A percentile compares a stretch with the other conserved stretches of the same genome.
Conservation (phyloP, 306 rosid genomes). For the Styphnolobium japonicum region DNA sequence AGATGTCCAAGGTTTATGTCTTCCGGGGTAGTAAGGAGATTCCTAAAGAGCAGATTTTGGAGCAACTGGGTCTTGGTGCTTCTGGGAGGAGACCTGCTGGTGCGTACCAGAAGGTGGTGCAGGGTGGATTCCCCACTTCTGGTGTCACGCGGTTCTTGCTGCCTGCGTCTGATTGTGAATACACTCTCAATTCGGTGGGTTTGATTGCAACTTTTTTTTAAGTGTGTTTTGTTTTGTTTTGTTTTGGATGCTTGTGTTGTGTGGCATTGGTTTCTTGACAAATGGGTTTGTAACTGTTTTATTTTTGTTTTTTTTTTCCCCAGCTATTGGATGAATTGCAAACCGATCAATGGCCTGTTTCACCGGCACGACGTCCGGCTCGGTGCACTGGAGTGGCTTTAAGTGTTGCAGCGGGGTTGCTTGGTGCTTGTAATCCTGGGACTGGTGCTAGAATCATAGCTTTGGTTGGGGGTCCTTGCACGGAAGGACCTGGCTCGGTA, state of each 20-base stretch:
- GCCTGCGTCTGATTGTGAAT: constrained; percentile 87
- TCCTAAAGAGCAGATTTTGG: constrained; percentile 66
- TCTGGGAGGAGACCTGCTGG: constrained; percentile 40
- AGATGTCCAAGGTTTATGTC: constrained; percentile 77
- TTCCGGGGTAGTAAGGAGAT: constrained; percentile 77
- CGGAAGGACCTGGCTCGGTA: constrained; percentile 97
- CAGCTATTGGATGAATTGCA: constrained; percentile 86
- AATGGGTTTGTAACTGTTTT: neutral
- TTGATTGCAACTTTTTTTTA: neutral
- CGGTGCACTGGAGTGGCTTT: constrained; percentile 88
- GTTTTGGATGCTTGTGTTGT: neutral
- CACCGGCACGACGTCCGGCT: constrained; percentile 51
- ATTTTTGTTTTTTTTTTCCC: too few relatives aligned
- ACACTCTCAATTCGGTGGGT: constrained; percentile 69
- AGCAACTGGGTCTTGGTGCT: constrained; percentile 58
- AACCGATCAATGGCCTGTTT: constrained; percentile 85
- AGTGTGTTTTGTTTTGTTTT: neutral
- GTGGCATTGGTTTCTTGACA: neutral
- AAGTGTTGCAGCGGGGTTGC: constrained; percentile 76
- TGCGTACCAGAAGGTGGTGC: constrained; percentile 47
- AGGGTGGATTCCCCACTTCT: constrained; percentile 37
- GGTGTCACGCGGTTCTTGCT: constrained; percentile 63
- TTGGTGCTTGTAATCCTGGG: constrained; percentile 75
- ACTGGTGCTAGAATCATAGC: constrained; percentile 86
- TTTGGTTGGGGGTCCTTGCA: constrained; percentile 93